These are phyloP conservation scores for Talaromyces adpressus DNA, from an alignment of 495 filamentous ascomycete genomes.

Conservation along the genomic window DNA sequence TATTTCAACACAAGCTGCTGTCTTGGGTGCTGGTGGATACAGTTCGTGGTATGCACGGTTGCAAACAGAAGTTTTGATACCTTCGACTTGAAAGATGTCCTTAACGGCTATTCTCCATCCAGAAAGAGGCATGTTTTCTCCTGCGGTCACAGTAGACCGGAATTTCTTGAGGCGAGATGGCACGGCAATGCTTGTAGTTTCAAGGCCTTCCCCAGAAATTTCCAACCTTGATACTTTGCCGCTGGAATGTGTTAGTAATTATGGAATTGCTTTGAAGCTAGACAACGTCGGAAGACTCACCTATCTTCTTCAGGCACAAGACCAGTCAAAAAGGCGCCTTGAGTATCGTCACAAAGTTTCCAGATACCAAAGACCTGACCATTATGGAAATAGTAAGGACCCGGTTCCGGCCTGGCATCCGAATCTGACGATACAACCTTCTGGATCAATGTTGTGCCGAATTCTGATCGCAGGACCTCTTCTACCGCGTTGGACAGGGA, in stretches of 20 bases:
- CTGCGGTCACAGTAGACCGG: no score
- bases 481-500: background rate
- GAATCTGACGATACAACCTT: background rate
- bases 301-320: background rate
- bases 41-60: background rate
- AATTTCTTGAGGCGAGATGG: background rate
- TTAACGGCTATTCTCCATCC: background rate
- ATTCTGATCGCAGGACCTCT: background rate
- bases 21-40: background rate
- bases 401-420: background rate
- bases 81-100: background rate
- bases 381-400: background rate
- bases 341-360: background rate
- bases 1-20: background rate
- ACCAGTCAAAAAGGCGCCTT: background rate
- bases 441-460: background rate
- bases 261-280: background rate
- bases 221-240: background rate
- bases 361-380: background rate
- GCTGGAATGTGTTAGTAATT: background rate
- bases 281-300: background rate
- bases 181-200: background rate
- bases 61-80: background rate
- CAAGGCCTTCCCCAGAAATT: background rate
- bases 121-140: background rate